Percentiles rank a stretch among this genome's conserved stretches.
Conservation (phyloP, 805 yeast species). For the baker's yeast (Saccharomyces cerevisiae) region DNA sequence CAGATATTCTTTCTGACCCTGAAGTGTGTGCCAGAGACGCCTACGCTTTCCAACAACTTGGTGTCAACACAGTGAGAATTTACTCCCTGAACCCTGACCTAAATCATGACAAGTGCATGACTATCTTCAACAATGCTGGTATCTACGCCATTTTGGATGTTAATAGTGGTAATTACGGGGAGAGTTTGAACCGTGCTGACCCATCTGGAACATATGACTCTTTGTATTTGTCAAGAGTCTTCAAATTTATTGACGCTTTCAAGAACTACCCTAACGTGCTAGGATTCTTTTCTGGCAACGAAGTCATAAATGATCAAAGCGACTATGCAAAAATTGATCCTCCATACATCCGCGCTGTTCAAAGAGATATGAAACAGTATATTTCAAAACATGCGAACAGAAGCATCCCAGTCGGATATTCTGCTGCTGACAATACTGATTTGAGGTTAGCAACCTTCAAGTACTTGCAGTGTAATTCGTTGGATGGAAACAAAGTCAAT, state of each 20-base stretch:
- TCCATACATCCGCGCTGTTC: conserved; percentile 77
- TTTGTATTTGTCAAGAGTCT: conserved; percentile 65
- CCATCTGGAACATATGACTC: conserved; percentile 65
- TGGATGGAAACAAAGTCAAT: conserved; percentile 38
- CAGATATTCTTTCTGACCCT: conserved; percentile 66
- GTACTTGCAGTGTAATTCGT: conserved; percentile 70
- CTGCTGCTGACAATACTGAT: conserved; percentile 77
- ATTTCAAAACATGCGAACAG: conserved; percentile 61
- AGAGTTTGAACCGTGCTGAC: conserved; percentile 64
- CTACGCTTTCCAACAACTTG: conserved; percentile 65
- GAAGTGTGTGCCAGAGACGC: conserved; percentile 75
- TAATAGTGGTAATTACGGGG: conserved; percentile 60
- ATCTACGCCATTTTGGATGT: conserved; percentile 83
- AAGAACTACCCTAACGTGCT: conserved; percentile 74
- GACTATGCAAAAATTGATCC: conserved; percentile 60
- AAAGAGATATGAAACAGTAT: conserved; percentile 85
- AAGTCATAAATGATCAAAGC: conserved; percentile 70
- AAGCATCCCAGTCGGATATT: conserved; percentile 87
- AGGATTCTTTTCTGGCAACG: conserved; percentile 89
- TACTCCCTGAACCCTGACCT: conserved; percentile 76
- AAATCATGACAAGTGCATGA: conserved; percentile 87
- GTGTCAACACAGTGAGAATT: conserved; percentile 77
- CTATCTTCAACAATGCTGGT: conserved; percentile 82
- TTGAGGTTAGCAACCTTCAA: conserved; percentile 68
- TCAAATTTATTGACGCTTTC: conserved; percentile 78